phyloP scores from a whole-genome alignment of 495 filamentous ascomycete genomes.

The Amniculicola lignicola region DNA sequence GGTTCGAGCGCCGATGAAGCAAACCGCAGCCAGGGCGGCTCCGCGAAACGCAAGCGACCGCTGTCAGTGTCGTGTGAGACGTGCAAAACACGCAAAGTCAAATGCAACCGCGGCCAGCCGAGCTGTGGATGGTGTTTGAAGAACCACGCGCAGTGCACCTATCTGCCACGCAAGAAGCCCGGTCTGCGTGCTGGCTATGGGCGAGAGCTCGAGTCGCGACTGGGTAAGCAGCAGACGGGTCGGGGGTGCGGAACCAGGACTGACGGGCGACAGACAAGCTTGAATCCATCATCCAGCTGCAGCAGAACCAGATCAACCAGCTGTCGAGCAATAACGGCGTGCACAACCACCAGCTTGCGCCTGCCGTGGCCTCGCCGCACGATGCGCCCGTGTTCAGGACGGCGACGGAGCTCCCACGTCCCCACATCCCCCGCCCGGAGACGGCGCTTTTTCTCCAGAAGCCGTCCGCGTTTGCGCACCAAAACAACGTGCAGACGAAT shows the following conservation, averaged over 20 bases:
- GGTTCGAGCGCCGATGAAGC: slow-evolving; percentile 34
- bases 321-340: slow-evolving; percentile 35
- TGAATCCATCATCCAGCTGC: slow-evolving; percentile 38
- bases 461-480: slow-evolving; percentile 45
- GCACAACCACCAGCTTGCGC: slow-evolving; percentile 18
- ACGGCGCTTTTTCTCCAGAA: slow-evolving; percentile 63
- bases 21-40: slow-evolving; percentile 41
- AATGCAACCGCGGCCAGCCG: slow-evolving; percentile 58
- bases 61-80: slow-evolving; percentile 68
- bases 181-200: slow-evolving; percentile 83
- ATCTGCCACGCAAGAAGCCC: slow-evolving; percentile 82
- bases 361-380: slow-evolving; percentile 24
- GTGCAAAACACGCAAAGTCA: slow-evolving; percentile 76
- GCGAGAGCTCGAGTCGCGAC: slow-evolving; percentile 77
- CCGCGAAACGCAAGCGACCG: slow-evolving; percentile 52
- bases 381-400: slow-evolving; percentile 30
- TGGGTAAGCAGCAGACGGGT: slow-evolving; percentile 55
- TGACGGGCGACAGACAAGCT: slow-evolving; percentile 30
- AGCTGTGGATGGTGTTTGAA: slow-evolving; percentile 85
- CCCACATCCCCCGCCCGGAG: slow-evolving; percentile 56
- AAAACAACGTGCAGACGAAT: slow-evolving; percentile 13
- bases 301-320: slow-evolving; percentile 40
- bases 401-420: slow-evolving; percentile 32
- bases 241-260: neutral
- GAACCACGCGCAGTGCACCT: slow-evolving; percentile 74